Evolutionary conservation across 1,284 basidiomycete genomes (phyloP).

Genomic region (Sanghuangporus baumii): DNA sequence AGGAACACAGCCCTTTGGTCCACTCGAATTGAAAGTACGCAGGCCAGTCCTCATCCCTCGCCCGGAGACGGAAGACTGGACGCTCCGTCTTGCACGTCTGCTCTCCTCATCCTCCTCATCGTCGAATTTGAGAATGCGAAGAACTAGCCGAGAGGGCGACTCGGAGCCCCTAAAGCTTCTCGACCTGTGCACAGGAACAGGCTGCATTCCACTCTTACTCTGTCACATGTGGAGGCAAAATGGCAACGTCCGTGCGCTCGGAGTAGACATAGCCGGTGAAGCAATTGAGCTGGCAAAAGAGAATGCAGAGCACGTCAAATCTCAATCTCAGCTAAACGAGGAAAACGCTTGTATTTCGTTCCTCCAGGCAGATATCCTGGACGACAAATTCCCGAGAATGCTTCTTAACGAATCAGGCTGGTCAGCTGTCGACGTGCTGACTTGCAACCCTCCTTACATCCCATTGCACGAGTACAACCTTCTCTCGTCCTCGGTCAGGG

Average conservation of each 20-base stretch:
- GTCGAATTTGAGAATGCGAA: neutral
- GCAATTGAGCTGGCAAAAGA: constrained; percentile 70
- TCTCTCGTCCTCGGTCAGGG: constrained; percentile 63
- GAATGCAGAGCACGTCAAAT: constrained; percentile 45
- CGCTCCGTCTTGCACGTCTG: constrained; percentile 46
- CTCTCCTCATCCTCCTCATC: constrained; percentile 29
- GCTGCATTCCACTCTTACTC: constrained; percentile 81
- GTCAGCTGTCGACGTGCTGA: constrained; percentile 70
- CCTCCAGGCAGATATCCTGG: constrained; percentile 43
- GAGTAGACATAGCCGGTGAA: constrained; percentile 64
- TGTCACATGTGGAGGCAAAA: constrained; percentile 50
- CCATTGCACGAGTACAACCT: constrained; percentile 55
- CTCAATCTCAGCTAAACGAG: constrained; percentile 30
- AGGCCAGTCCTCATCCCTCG: constrained; percentile 86
- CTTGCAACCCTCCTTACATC: constrained; percentile 94
- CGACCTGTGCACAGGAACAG: constrained; percentile 88
- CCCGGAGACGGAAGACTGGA: constrained; percentile 87
- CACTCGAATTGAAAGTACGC: constrained; percentile 63
- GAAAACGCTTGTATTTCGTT: constrained; percentile 42
- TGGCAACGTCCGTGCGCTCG: constrained; percentile 48
- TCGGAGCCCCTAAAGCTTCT: constrained; percentile 49
- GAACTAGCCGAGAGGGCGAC: constrained; percentile 4
- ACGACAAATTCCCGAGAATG: constrained; percentile 29
- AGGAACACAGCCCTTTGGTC: constrained; percentile 89
- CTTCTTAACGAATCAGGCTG: constrained; percentile 27